phyloP scores from a whole-genome alignment of 2,329 filamentous ascomycete species.

The Neofusicoccum parvum region DNA sequence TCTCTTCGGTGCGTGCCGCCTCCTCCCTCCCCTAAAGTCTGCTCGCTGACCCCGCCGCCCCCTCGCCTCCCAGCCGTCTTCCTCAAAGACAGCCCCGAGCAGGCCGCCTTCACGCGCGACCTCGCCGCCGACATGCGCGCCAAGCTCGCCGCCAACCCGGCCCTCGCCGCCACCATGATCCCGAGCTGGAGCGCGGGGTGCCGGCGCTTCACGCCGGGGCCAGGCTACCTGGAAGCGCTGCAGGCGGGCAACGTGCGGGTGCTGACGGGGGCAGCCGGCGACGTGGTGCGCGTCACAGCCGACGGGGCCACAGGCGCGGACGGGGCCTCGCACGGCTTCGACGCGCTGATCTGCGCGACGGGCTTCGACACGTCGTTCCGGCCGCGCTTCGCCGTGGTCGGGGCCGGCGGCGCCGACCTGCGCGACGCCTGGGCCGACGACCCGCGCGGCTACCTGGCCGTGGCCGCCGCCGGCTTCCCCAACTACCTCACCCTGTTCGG shows the following conservation, averaged over 20 bases:
- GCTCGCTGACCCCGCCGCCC: neutral
- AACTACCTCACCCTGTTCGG: slow-evolving; percentile 50
- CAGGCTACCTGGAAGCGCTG: slow-evolving; percentile 37
- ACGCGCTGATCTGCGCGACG: slow-evolving; percentile 36
- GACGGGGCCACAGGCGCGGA: slow-evolving; percentile 32
- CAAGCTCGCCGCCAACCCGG: slow-evolving; percentile 42
- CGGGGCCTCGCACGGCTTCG: slow-evolving; percentile 28
- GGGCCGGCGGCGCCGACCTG: slow-evolving; percentile 42
- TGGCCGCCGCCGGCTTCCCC: slow-evolving; percentile 48
- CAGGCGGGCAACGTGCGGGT: slow-evolving; percentile 33
- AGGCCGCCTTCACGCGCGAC: slow-evolving; percentile 23
- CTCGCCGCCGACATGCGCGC: slow-evolving; percentile 47
- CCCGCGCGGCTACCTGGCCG: slow-evolving; percentile 48
- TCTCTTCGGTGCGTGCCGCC: slow-evolving; percentile 41
- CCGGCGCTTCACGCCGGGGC: slow-evolving; percentile 35
- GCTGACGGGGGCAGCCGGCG: neutral
- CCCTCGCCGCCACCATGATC: slow-evolving; percentile 48
- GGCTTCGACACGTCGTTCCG: slow-evolving; percentile 36
- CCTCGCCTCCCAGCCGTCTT: slow-evolving; percentile 35
- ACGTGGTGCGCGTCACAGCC: slow-evolving; percentile 32
- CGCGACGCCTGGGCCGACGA: slow-evolving; percentile 47
- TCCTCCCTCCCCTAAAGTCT: neutral
- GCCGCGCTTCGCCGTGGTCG: slow-evolving; percentile 41
- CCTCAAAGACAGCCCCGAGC: slow-evolving; percentile 45
- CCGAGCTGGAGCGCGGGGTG: slow-evolving; percentile 45